These are phyloP conservation scores for Excoecaria agallocha DNA, from an alignment of 345 rosid genomes.

Conservation along the genomic window DNA sequence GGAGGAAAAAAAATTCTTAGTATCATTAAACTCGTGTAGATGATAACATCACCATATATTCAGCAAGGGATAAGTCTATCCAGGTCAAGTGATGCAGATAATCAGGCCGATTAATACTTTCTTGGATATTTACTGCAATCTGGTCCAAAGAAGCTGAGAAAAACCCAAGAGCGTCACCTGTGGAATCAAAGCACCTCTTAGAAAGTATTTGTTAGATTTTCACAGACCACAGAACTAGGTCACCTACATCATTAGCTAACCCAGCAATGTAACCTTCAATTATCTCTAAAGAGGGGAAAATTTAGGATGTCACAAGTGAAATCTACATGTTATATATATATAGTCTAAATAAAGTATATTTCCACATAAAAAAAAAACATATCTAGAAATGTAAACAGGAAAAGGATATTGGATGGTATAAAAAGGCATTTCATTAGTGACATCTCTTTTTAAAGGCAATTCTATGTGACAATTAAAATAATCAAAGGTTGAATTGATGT, in stretches of 20 bases:
- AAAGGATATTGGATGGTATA: too few species aligned
- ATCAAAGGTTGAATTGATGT: too few species aligned
- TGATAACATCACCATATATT: conserved; percentile 42
- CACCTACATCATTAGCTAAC: background rate
- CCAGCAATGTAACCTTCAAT: background rate
- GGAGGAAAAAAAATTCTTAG: background rate
- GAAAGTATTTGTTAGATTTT: background rate
- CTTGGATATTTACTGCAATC: conserved; percentile 50
- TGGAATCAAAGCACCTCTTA: conserved; percentile 18
- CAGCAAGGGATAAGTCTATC: conserved; percentile 59
- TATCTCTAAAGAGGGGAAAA: background rate
- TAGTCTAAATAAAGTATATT: too few species aligned
- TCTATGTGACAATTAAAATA: too few species aligned
- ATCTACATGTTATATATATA: background rate
- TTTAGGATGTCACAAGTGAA: background rate
- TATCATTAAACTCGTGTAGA: background rate
- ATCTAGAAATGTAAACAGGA: too few species aligned
- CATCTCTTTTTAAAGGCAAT: too few species aligned
- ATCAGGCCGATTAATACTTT: conserved; percentile 39
- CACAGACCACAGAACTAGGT: background rate
- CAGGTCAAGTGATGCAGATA: conserved; percentile 53
- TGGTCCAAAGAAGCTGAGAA: conserved; percentile 69
- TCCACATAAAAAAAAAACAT: too few species aligned
- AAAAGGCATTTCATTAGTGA: too few species aligned
- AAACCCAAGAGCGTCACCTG: conserved; percentile 76